Base-by-base conservation (phyloP, 192 early-diverging fungal genomes). In the Podila minutissima region DNA sequence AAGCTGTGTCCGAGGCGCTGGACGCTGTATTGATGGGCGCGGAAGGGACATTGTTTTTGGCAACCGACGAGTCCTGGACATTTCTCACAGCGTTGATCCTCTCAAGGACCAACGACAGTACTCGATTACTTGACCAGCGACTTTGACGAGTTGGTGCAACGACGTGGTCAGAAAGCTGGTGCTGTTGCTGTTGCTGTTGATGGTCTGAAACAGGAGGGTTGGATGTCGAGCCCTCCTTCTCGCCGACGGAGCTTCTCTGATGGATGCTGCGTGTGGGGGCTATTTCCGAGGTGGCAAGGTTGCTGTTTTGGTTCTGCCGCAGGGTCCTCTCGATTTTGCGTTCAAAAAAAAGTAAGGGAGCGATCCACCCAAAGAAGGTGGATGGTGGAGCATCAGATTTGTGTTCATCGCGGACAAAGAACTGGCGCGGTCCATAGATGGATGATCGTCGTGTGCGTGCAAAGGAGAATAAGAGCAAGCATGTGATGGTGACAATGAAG, bases 331-430 rank as follows among this genome's bases (percentile, higher is more conserved):
- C n/a, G 7, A 63, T 6, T 4, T 32, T 31, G 20, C 41, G 33
- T 58, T 73, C 71, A 13, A 73, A 49, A 60, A 65, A 73, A 6
- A 73, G 22, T 9, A 73, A 9, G 2, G 31, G 57, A 15, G 31
- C 29, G 20, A 66, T 60, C 71, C 71, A 73, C 2, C 53, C 62
- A 15, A 65, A 59, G 15, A 73, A 61, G 13, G 62, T 49, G 2
- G 17, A 17, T 3, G 71, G 41, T 15, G 65, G 32, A 5, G 55
- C 31, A 1, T 73, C 71, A 1, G 71, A 64, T 9, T 35, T 64
- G 31, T 73, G 62, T 31, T 73, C 63, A 15, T 65, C 64, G 32
- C 71, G 48, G 28, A 73, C 57, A 50, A 66, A 73, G 64, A 73
- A 73, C 50, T 58, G 62, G 0, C 71, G 61, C 3, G 62, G 58